phyloP scores from a whole-genome alignment of 2,329 filamentous ascomycete genomes.

The Amphichorda felina region DNA sequence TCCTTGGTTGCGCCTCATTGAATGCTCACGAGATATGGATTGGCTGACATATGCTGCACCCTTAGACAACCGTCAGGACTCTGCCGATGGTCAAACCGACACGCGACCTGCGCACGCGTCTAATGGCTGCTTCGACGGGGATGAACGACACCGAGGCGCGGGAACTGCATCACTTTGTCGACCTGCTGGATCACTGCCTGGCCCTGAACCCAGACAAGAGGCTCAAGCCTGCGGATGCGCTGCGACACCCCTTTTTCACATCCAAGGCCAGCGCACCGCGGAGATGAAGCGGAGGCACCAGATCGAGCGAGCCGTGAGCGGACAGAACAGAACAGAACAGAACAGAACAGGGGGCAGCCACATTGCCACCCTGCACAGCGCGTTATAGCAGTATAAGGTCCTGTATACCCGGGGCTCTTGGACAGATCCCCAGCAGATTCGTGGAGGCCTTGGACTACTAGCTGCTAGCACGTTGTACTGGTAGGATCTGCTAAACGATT shows the following conservation, averaged over 20 bases:
- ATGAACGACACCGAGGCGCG: conserved; percentile 64
- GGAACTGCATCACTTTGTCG: conserved; percentile 73
- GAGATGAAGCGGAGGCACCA: too few relatives aligned
- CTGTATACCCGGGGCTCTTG: too few relatives aligned
- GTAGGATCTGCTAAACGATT: too few relatives aligned
- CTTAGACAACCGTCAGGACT: conserved; percentile 53
- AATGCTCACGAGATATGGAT: neutral
- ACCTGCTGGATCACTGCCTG: conserved; percentile 80
- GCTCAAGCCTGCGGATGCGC: conserved; percentile 73
- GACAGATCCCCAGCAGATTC: too few relatives aligned
- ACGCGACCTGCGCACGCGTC: conserved; percentile 68
- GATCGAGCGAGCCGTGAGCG: too few relatives aligned
- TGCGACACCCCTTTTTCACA: conserved; percentile 79
- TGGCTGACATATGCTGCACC: neutral
- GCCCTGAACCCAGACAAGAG: conserved; percentile 87
- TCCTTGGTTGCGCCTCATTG: neutral
- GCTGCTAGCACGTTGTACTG: too few relatives aligned
- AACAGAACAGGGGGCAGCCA: too few relatives aligned
- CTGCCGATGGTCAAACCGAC: conserved; percentile 63
- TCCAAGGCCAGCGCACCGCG: conserved; percentile 10
- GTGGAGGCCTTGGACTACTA: too few relatives aligned
- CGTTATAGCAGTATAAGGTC: too few relatives aligned
- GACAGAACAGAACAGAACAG: too few relatives aligned
- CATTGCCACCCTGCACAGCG: too few relatives aligned
- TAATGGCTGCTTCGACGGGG: conserved; percentile 61